Conservation (phyloP, 495 filamentous ascomycete species). For the Penicillium angulare region DNA sequence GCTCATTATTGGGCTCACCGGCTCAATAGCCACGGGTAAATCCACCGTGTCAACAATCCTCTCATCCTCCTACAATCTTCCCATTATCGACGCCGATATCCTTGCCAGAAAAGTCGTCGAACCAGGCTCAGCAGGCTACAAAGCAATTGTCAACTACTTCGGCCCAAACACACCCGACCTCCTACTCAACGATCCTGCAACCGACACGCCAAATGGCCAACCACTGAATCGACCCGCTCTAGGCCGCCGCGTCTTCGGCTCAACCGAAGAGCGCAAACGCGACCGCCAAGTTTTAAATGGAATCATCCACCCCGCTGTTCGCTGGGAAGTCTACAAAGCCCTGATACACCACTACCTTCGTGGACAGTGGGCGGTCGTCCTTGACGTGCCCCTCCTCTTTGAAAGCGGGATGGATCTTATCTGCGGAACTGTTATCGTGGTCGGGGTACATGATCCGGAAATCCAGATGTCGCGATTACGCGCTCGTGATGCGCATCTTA, state of each 20-base stretch:
- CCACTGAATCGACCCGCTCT: constrained; percentile 84
- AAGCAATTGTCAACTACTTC: constrained; percentile 76
- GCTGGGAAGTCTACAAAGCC: constrained; percentile 68
- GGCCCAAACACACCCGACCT: constrained; percentile 78
- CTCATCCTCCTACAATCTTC: constrained; percentile 75
- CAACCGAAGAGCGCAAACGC: constrained; percentile 55
- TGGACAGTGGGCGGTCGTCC: constrained; percentile 82
- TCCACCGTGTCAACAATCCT: constrained; percentile 89
- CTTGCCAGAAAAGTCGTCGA: constrained; percentile 88
- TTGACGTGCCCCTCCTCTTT: constrained; percentile 90
- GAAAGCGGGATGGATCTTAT: constrained; percentile 79
- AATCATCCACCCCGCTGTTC: constrained; percentile 90
- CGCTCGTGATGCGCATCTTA: constrained; percentile 69
- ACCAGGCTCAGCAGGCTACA: constrained; percentile 81
- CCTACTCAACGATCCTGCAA: constrained; percentile 49
- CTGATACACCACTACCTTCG: constrained; percentile 63
- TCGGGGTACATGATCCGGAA: constrained; percentile 69
- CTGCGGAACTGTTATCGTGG: constrained; percentile 80
- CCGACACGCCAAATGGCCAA: constrained; percentile 49
- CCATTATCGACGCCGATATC: constrained; percentile 92
- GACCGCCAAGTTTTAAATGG: constrained; percentile 75
- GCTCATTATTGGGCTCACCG: constrained; percentile 94
- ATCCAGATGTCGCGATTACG: constrained; percentile 78
- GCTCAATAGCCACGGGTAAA: constrained; percentile 97
- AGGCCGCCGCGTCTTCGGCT: constrained; percentile 81